Evolutionary conservation across 2,329 filamentous ascomycete species (phyloP), one percentile per base, ranked within the genome.

Genomic region (Tolypocladium inflatum): DNA sequence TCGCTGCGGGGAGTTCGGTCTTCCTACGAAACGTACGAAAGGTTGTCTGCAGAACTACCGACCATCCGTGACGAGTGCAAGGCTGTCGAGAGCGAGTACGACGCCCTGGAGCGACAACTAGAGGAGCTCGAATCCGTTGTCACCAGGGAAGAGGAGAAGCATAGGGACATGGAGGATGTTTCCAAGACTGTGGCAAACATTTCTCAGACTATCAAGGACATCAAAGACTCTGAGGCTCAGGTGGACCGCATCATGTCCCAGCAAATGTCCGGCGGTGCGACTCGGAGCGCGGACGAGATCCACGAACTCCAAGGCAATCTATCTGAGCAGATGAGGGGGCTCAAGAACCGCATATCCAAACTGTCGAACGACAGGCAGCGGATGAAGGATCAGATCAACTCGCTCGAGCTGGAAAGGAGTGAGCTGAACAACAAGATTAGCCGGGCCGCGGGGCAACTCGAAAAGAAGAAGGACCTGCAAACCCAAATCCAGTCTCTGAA

Each of bases 251-350:
- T 96, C 55, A 79, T 84, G 59, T 85, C 85, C 10, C 91, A 91
- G 64, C 89, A 97, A 68, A 85, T 88, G 66, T 83, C 86, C 59
- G 81, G 85, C 17, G 78, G 80, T 33, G 71, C 80, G 11, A 81
- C 83, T 17, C 84, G 90, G 61, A 89, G 89, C 37, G 81, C 91
- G 8, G 89, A 96, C 57, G 89, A 94, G 63, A 91, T 97, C 56
- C 89, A 94, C 65, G 86, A 89, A 56, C 83, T 91, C 54, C 83
- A 91, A 61, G 84, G 84, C 54, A 74, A 76, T 21, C 80, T 87
- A 58, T 82, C 81, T 23, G 89, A 91, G 60, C 84, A 89, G 67
- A 80, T 85, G 63, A 83, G 87, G 57, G 74, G 75, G 26, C 74
- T 85, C 35, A 91, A 89, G 67, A 78, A 78, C 48, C 81, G 78